Conservation (phyloP, 257 asterid species). For the Coffea eugenioides region DNA sequence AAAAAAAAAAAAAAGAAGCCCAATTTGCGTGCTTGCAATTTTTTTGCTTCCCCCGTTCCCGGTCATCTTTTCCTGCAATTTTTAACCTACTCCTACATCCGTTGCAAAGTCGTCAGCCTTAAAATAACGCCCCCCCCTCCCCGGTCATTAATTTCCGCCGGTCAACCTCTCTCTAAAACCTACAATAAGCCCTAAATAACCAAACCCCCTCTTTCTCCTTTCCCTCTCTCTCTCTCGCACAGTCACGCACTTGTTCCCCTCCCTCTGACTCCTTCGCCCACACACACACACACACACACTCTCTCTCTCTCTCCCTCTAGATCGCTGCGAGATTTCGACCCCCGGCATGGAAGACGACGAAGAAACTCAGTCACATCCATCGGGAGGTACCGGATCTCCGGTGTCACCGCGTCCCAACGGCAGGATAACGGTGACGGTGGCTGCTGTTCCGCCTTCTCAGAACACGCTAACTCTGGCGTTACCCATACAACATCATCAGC, state of each 20-base stretch:
- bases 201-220: not conserved
- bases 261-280: conserved; percentile 1
- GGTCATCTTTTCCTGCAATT: not conserved
- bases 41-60: not conserved
- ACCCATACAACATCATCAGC: conserved; percentile 37
- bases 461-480: conserved; percentile 58
- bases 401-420: conserved; percentile 49
- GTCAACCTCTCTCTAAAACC: conserved; percentile 17
- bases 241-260: not conserved
- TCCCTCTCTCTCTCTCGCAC: not conserved
- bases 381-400: conserved; percentile 39
- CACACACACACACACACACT: not conserved
- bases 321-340: not conserved
- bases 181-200: conserved; percentile 4
- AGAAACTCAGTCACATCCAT: conserved; percentile 46
- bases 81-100: not conserved
- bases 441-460: conserved; percentile 49
- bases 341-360: conserved; percentile 68
- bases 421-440: conserved; percentile 75
- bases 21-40: not conserved
- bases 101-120: not conserved
- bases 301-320: not conserved
- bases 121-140: conserved; percentile 21
- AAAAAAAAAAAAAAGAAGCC: not conserved
- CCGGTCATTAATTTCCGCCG: conserved; percentile 31